phyloP scores from a whole-genome alignment of 1,284 basidiomycete species.

The Tylopilus sp. region DNA sequence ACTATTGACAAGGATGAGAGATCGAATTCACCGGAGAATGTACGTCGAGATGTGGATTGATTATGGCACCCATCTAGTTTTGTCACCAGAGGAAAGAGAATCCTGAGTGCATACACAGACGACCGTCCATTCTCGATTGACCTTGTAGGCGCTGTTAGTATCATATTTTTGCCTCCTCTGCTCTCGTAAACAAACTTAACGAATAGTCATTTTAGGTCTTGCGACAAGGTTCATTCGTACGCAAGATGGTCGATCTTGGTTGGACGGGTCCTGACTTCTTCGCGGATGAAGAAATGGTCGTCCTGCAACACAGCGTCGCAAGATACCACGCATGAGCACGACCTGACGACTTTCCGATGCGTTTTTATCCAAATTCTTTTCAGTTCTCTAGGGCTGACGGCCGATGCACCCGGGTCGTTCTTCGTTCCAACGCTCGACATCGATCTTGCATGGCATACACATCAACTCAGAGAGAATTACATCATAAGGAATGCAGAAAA shows the following conservation, averaged over 20 bases:
- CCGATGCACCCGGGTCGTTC: constrained; percentile 36
- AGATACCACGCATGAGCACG: constrained; percentile 40
- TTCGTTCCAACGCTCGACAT: constrained; percentile 50
- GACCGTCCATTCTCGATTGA: constrained; percentile 52
- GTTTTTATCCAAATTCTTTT: not conserved
- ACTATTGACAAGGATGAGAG: not conserved
- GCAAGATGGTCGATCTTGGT: constrained; percentile 51
- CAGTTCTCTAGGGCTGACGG: constrained; percentile 43
- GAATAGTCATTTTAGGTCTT: constrained; percentile 39
- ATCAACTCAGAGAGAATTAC: constrained; percentile 36
- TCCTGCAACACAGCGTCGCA: constrained; percentile 39
- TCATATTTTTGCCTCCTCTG: too few relatives aligned
- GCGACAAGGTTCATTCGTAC: constrained; percentile 55
- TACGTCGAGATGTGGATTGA: not conserved
- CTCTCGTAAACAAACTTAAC: not conserved
- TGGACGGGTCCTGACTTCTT: constrained; percentile 51
- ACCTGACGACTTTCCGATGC: not conserved
- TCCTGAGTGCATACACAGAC: constrained; percentile 46
- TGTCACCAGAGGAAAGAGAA: constrained; percentile 32
- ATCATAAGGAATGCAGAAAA: constrained; percentile 34
- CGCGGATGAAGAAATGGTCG: constrained; percentile 26
- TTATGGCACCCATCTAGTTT: not conserved
- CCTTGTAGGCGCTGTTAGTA: constrained; percentile 49
- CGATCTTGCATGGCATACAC: constrained; percentile 48
- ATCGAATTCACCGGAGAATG: not conserved